Evolutionary conservation across 805 yeast genomes (phyloP).

Genomic region (Myxozyma melibiosi): DNA sequence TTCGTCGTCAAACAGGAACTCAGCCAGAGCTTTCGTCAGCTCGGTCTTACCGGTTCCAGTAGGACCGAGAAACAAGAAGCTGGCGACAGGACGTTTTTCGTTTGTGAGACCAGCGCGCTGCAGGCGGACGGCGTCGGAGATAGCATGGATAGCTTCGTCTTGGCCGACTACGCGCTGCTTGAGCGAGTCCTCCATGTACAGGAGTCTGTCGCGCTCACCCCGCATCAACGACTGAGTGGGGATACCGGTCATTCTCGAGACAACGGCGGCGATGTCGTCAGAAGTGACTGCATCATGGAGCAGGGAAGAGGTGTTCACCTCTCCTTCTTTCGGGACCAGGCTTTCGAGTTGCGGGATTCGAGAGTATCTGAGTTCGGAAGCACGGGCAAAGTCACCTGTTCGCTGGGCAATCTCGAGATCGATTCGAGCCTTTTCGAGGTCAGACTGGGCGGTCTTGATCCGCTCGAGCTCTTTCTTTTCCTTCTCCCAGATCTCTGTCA

Average conservation of each 20-base stretch:
- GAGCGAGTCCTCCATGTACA: constrained; percentile 82
- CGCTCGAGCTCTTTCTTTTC: constrained; percentile 77
- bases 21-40: constrained; percentile 87
- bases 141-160: constrained; percentile 88
- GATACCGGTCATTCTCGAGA: constrained; percentile 92
- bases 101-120: constrained; percentile 96
- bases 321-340: constrained; percentile 55
- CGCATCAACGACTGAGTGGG: constrained; percentile 88
- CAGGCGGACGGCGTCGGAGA: constrained; percentile 90
- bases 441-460: constrained; percentile 76
- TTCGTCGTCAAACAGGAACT: constrained; percentile 87
- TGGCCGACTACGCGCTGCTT: constrained; percentile 87
- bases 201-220: constrained; percentile 89
- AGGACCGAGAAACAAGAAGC: constrained; percentile 95
- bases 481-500: constrained; percentile 83
- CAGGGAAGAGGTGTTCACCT: constrained; percentile 46
- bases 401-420: constrained; percentile 83
- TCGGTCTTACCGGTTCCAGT: constrained; percentile 99
- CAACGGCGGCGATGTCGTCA: constrained; percentile 90
- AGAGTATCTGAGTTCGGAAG: constrained; percentile 87
- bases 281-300: constrained; percentile 91
- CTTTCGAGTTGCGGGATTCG: constrained; percentile 78
- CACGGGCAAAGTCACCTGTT: constrained; percentile 81
- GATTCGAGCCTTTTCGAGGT: constrained; percentile 78
- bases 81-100: constrained; percentile 93